A percentile compares a stretch with the other conserved stretches of the same genome.
phyloP scores from a whole-genome alignment of 257 asterid genomes.

The Verbena officinalis region DNA sequence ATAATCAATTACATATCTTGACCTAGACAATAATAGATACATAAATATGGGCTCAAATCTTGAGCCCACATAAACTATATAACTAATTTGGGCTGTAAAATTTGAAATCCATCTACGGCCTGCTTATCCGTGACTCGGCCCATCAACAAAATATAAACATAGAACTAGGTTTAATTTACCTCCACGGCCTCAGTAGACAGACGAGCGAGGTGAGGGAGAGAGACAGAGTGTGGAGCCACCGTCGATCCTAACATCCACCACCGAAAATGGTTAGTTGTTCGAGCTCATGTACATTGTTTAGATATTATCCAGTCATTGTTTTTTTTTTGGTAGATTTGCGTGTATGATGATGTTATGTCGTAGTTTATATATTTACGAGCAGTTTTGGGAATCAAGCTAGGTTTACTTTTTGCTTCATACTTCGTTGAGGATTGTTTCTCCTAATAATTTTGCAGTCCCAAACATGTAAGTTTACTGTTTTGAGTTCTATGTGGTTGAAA shows the following conservation, averaged over 20 bases:
- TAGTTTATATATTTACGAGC: neutral
- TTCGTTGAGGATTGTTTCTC: neutral
- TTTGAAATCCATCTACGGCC: neutral
- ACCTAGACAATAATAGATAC: too few species aligned
- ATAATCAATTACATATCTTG: too few species aligned
- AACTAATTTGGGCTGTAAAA: neutral
- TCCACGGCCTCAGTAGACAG: neutral
- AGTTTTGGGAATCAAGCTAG: neutral
- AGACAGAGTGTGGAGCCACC: neutral
- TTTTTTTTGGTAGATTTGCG: neutral
- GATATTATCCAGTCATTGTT: neutral
- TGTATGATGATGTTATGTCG: neutral
- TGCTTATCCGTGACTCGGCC: neutral
- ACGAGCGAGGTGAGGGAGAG: neutral
- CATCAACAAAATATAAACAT: neutral
- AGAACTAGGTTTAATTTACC: neutral
- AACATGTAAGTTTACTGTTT: neutral
- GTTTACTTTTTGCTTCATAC: neutral
- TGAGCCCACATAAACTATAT: too few species aligned
- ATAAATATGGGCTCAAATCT: too few species aligned
- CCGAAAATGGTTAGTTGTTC: slow-evolving; percentile 2
- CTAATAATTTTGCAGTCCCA: neutral
- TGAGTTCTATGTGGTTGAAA: neutral
- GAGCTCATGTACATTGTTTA: neutral
- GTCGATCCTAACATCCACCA: neutral